Base-by-base conservation (phyloP, 306 rosid species). In the Quercus alba region DNA sequence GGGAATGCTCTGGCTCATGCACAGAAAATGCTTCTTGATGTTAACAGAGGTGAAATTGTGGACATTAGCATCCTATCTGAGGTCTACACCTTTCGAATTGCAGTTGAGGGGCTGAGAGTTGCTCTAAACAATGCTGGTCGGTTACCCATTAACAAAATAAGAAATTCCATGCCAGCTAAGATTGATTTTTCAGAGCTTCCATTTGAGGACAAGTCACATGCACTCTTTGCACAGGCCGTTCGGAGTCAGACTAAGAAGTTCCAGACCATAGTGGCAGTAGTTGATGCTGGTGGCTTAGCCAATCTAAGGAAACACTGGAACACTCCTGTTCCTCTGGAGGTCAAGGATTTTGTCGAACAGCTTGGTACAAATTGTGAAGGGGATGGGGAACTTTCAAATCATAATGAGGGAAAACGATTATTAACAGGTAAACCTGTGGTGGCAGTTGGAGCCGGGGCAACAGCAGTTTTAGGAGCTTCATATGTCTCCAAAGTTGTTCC, bases 371-470 rank as follows among this genome's bases (percentile, higher is more conserved):
- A 86, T 44, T 85, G 87, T 71, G 89, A 78, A 18, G 89, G 76
- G 21, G 80, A 87, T 76, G 88, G 19, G 21, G 83, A 49, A 5
- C 31, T 46, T 78, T 64, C 85, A 41, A 87, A 73, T 84, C 81
- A 79, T 44, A 31, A 82, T 35, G 89, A 88, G 41, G 82, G 66
- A 79, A 91, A 85, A 62, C 80, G 87, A 26, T 75, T 81, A 26
- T 74, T 93, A 52, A 70, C 88, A 2, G 90, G 78, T 52, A 93
- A 86, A 57, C 92, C 97, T 61, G 58, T 90, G 81, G 88, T 93
- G 80, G 98, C 94, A 72, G 90, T 91, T 8, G 94, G 97, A 75
- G 97, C 98, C 2, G 98, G 97, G 56, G 97, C 94, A 41, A 91
- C 97, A 4, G 94, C 90, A 57, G 88, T 90, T 77, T 77, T 93